Base-by-base conservation (phyloP, 1,139 yeast species). In the Yamadazyma aaseri region DNA sequence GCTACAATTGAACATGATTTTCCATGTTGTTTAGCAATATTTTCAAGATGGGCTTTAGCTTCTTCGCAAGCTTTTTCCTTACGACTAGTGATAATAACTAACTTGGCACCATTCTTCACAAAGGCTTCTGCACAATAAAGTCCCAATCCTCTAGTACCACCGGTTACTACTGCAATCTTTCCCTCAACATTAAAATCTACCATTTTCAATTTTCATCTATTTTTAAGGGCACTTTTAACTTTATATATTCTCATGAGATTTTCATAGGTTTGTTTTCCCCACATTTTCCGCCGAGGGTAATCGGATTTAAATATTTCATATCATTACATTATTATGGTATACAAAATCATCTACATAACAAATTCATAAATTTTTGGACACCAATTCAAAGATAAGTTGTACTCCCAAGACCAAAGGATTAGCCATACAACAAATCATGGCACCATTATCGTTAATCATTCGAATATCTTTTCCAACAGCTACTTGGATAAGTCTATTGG, bases 131-230 rank as follows among this genome's bases (percentile, higher is more conserved):
- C 86, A 61, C 83, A 77, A 51, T 77, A 59, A 39, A 78, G 71
- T 0, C 92, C 92, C 34, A 83, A 73, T 0, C 92, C 92, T 47
- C 92, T 67, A 28, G 87, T 76, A 26, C 90, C 89, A 12, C 92
- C 94, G n/a, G 92, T 84, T 44, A 84, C 70, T 10, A 80, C 76
- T 2, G 86, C 90, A 6, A 72, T 70, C 56, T 83, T 83, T 21
- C 83, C 86, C 36, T 76, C 61, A 22, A 80, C 81, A 43, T 68
- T 69, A 35, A 60, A 60, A 41, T 67, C 71, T 23, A 67, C 73
- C 74, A 68, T 69, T 13, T 4, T n/a, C 6, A n/a, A n/a, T n/a
- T n/a, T n/a, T n/a, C n/a, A n/a, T n/a, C n/a, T n/a, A n/a, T n/a
- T n/a, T n/a, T n/a, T n/a, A n/a, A n/a, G n/a, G n/a, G n/a, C n/a